Evolutionary conservation across 2,329 filamentous ascomycete species (phyloP), one percentile per base, ranked within the genome.

Genomic region (Pezicula neosporulosa): DNA sequence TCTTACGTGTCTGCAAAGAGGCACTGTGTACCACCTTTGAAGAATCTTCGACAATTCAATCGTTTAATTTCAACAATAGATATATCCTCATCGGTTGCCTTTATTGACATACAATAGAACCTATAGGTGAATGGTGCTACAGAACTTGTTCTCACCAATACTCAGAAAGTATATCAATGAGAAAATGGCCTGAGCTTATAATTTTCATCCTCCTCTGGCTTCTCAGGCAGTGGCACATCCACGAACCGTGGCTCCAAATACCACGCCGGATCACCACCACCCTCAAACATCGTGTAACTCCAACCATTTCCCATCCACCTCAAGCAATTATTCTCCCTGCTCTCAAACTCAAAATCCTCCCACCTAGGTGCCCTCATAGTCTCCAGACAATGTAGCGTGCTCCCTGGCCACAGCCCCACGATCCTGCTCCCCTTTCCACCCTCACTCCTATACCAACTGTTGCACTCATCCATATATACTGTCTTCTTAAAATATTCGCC

Each of bases 401-500:
- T 61, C 13, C 62, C 62, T 2, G 73, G 73, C 72, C 72, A 76
- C 4, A 76, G 60, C 0, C 70, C 72, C 1, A 68, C 71, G n/a
- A 70, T 57, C 70, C 67, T 63, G 48, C 70, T 59, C 5, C 70
- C 72, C 12, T 58, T 62, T 21, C 69, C 72, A 16, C 68, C 69
- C 9, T 71, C 54, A 41, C 36, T 54, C 19, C 50, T 50, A 35
- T 64, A 63, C 62, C 62, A 66, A 21, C 52, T 56, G 9, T 55
- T 56, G 35, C 62, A 77, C 13, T 66, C 63, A 10, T 71, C 67
- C 9, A 71, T 66, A 73, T 78, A 82, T 2, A 75, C 72, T 1
- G 76, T 80, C 19, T 75, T 73, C 43, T 77, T 77, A 74, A 82
- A 80, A 57, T 80, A 80, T 2, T 68, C 62, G 2, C 67, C 63